Evolutionary conservation across 176 grass and related monocot species (phyloP), one percentile per base, ranked within the genome.

Genomic region (Pontederia crassipes): DNA sequence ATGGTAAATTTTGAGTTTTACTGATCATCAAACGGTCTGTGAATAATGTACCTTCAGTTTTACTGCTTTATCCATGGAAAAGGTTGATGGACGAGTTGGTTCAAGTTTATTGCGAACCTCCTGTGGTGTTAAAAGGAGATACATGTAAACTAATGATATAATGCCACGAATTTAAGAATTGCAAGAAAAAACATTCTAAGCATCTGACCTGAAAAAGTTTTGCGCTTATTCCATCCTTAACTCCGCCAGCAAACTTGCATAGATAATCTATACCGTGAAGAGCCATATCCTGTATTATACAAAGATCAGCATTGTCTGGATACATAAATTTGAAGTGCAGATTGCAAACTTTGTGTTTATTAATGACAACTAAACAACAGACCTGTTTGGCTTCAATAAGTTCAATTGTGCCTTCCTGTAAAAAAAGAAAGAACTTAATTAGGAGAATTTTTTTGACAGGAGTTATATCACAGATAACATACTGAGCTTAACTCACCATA

Each of bases 301-400:
- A 54, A 45, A 72, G 8, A 74, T 45, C 50, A 64, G 53, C 47
- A 52, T 46, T 27, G 29, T 24, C 28, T 57, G 55, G 53, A 82
- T 13, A 75, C 12, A 48, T 27, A n/a, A n/a, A n/a, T n/a, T n/a
- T n/a, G n/a, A n/a, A n/a, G n/a, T 53, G 54, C 12, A 9, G n/a
- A 46, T 9, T 45, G 4, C 58, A 14, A 26, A 46, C 12, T 0
- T 46, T 50, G 50, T 15, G 12, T 3, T 20, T 3, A 54, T 8
- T 45, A 6, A 32, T 55, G 69, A 28, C 15, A 26, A 57, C 15
- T 67, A 52, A 52, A 15, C 51, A 78, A 16, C 29, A 32, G 13
- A 91, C 92, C 92, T 91, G 92, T 55, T 97, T 97, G 29, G 84
- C 85, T 69, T 97, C 92, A 67, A 97, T 78, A 65, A 85, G 64